A percentile compares a stretch with the other conserved stretches of the same genome.
phyloP scores from a whole-genome alignment of 2,329 filamentous ascomycete genomes.

The Alternaria sp. region DNA sequence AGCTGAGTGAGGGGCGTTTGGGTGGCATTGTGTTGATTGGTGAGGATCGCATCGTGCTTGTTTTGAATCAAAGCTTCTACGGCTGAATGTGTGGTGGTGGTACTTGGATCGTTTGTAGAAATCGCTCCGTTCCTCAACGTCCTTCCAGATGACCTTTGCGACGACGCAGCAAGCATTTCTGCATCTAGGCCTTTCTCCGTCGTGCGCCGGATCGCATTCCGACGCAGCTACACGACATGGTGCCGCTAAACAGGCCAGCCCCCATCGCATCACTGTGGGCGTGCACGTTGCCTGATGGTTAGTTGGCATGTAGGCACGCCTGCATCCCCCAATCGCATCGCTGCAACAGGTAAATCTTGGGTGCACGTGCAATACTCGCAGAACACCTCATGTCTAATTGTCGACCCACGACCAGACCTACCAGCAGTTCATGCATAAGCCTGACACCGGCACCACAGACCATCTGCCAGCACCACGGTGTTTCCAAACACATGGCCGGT shows the following conservation, averaged over 20 bases:
- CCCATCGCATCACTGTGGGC: constrained; percentile 5
- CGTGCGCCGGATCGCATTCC: constrained; percentile 2
- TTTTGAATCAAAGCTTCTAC: constrained; percentile 8
- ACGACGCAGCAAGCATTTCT: constrained; percentile 14
- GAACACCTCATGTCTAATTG: background rate
- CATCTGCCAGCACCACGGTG: constrained; percentile 7
- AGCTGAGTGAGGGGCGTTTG: constrained; percentile 12
- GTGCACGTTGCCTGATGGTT: constrained; percentile 4
- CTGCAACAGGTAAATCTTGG: background rate
- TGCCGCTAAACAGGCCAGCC: constrained; percentile 4
- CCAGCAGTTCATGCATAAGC: constrained; percentile 17
- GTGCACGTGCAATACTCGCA: background rate
- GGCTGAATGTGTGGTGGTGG: constrained; percentile 5
- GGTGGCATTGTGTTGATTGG: constrained; percentile 8
- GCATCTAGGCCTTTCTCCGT: constrained; percentile 10
- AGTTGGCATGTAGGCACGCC: no score
- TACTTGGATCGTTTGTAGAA: constrained; percentile 10
- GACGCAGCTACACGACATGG: constrained; percentile 3
- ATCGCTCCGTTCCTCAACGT: constrained; percentile 6
- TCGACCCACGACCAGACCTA: constrained; percentile 3
- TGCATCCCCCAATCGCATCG: background rate
- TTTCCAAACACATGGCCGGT: constrained; percentile 24
- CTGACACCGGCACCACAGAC: constrained; percentile 3
- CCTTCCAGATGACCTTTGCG: constrained; percentile 13
- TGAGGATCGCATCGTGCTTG: background rate